These are phyloP conservation scores for Pseudocohnilembus persalinus DNA, from an alignment of 169 alveolate species.

Conservation along the genomic window DNA sequence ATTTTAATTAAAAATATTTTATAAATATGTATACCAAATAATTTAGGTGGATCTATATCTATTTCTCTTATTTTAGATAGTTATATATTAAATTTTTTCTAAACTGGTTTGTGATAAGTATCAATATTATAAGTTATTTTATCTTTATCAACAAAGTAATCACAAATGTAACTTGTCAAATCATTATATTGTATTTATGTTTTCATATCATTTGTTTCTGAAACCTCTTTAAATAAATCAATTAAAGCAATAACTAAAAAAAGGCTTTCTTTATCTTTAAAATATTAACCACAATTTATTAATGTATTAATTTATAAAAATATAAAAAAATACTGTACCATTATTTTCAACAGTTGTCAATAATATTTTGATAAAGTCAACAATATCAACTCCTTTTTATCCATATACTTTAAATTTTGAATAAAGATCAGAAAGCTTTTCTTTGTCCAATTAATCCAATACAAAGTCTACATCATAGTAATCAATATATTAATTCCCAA, in stretches of 20 bases:
- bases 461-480: not conserved
- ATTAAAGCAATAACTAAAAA: not conserved
- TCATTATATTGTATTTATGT: constrained; percentile 1
- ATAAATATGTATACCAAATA: not conserved
- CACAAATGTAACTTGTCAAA: constrained; percentile 19
- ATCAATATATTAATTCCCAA: not conserved
- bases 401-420: not conserved
- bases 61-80: constrained; percentile 11
- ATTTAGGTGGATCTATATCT: constrained; percentile 23
- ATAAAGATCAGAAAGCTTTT: not conserved
- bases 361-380: constrained; percentile 12
- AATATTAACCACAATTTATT: no score
- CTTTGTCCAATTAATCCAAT: not conserved
- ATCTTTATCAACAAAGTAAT: constrained; percentile 21
- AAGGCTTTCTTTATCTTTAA: constrained; percentile 7
- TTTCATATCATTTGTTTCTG: constrained; percentile 6
- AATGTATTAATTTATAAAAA: no score
- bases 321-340: not conserved
- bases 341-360: constrained; percentile 3
- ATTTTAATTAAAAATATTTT: no score
- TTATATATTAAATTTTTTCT: constrained; percentile 16
- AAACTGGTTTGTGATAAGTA: not conserved
- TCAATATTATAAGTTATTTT: not conserved
- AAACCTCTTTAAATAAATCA: constrained; percentile 19
- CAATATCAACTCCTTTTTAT: constrained; percentile 10